A percentile compares a stretch with the other conserved stretches of the same genome.
Conservation (phyloP, 2,329 filamentous ascomycete species). For the Lachnellula arida region DNA sequence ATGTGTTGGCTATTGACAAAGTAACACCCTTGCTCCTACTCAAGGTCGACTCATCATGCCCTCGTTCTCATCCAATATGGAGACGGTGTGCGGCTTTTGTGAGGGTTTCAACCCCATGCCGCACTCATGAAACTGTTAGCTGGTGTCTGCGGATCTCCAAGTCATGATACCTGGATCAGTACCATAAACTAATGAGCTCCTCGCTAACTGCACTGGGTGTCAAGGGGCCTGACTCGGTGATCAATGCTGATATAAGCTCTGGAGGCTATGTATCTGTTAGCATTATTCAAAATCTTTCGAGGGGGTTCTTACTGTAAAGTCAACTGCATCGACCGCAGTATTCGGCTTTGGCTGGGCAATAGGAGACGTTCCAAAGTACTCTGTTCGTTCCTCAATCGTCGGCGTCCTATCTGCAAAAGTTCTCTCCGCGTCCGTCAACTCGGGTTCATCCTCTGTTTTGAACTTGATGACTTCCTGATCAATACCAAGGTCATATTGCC, state of each 20-base stretch:
- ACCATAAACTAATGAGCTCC: conserved; percentile 51
- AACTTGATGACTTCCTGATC: conserved; percentile 76
- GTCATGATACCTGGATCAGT: conserved; percentile 13
- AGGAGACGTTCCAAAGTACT: conserved; percentile 23
- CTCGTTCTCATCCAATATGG: too few relatives aligned
- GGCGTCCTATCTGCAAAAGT: conserved; percentile 19
- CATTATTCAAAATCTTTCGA: neutral
- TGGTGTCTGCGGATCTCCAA: neutral
- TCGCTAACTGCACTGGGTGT: conserved; percentile 66
- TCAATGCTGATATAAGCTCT: conserved; percentile 64
- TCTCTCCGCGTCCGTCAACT: conserved; percentile 33
- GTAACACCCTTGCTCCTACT: too few relatives aligned
- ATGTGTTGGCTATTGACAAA: too few relatives aligned
- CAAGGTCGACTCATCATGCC: too few relatives aligned
- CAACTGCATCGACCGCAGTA: conserved; percentile 49
- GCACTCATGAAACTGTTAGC: neutral
- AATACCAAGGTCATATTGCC: conserved; percentile 76
- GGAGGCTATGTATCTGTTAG: conserved; percentile 49
- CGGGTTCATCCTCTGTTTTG: conserved; percentile 49
- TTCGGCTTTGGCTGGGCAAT: conserved; percentile 21
- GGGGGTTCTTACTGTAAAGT: conserved; percentile 57
- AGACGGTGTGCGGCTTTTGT: neutral
- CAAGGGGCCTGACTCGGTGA: conserved; percentile 71
- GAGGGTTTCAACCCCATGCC: too few relatives aligned
- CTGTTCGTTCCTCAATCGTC: conserved; percentile 17